Evolutionary conservation across 345 rosid species (phyloP), one percentile per base, ranked within the genome.

Genomic region (Cardamine resedifolia): DNA sequence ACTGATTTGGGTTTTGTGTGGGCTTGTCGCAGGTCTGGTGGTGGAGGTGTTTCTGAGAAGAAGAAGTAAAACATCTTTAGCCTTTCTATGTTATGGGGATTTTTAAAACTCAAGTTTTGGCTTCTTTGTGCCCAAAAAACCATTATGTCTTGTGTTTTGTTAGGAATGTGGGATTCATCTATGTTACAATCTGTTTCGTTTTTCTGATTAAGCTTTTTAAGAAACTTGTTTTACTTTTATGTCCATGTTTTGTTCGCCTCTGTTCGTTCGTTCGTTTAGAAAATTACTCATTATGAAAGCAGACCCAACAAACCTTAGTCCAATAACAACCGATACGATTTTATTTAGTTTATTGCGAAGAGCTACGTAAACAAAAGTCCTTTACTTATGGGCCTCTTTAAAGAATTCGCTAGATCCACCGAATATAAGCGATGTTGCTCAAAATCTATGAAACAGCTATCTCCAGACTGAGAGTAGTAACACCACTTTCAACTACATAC

Each of bases 11-110:
- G 4, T 3, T 48, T 18, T 60, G 15, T 34, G 3, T 70, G 28
- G 20, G 6, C 14, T 21, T 56, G 8, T 47, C 2, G 59, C 24
- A 77, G 81, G 81, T 49, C 80, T 77, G 77, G 64, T 65, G 80
- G 77, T 71, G 76, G 75, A 28, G 80, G 63, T 39, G 68, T 27
- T 20, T 0, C 81, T 12, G 81, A 77, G 68, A 77, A 77, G 80
- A 77, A 77, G 74, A 77, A 72, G 77, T 77, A 26, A 26, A 66
- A 24, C 58, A 52, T 43, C 65, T 53, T 53, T 60, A 34, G 11
- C 12, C 24, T 23, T 68, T 61, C 1, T 26, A 7, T 28, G 45
- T 67, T 67, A 38, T 55, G 49, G 36, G 41, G 30, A 64, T 59
- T 59, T 60, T 43, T 52, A 47, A 18, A 49, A 74, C 53, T 57